Evolutionary conservation across 768 basidiomycete species (phyloP), one percentile per base, ranked within the genome.

Genomic region (Boletus pseudopeckii): DNA sequence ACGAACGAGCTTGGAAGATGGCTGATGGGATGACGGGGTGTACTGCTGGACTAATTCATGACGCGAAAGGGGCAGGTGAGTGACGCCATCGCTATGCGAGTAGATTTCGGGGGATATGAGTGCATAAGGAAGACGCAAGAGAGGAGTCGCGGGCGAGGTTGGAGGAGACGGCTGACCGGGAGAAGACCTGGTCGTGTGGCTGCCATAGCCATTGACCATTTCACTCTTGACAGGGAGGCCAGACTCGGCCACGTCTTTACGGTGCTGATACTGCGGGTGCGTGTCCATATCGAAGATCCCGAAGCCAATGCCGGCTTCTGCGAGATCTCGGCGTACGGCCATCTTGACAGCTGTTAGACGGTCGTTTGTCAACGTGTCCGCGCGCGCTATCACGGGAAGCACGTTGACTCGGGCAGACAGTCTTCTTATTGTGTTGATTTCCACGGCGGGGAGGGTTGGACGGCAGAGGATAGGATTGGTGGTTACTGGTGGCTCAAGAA

Each of bases 371-470:
- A 93, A 77, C 56, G 82, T 77, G 75, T 93, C 91, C 26, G 90
- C 88, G 56, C 85, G 80, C 57, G 89, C 84, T 58, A 93, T 81
- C 63, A 93, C 88, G 56, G 91, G 91, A 59, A 93, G 84, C 54
- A 93, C 89, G 70, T 93, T 92, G 68, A 91, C 89, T 59, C 90
- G 82, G 55, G 80, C 78, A 56, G 90, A 90, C 62, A 93, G 75
- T 40, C 86, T 83, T 63, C 87, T 84, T 68, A 93, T 91, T 56
- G 86, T 83, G 61, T 77, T 76, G 64, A 92, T 86, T 73, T 93
- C 90, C 40, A 79, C 72, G 36, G 77, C 65, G 47, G 88, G 88
- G 47, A 91, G 78, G 42, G 84, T 81, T 43, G 86, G 81, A 50
- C 85, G 80, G 57, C 80, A 82, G 43, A 84, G 77, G 60, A 82